Evolutionary conservation across 495 filamentous ascomycete genomes (phyloP), one percentile per base, ranked within the genome.

Genomic region (Darksidea phi): DNA sequence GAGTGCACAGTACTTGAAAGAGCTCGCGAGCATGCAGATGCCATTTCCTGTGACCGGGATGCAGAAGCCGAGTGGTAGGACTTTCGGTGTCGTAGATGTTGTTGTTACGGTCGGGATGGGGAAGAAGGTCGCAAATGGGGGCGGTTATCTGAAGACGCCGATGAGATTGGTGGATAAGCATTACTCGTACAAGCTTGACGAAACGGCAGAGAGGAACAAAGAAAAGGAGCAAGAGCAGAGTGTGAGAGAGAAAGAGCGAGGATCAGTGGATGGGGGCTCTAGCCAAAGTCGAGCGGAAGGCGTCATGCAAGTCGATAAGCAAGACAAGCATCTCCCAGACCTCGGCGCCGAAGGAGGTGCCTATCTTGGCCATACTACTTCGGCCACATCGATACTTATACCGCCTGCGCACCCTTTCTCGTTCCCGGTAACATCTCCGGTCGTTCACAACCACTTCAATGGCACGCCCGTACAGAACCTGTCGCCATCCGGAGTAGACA

Each of bases 41-140:
- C 78, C 75, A 11, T 47, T 54, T 5, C 60, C 42, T 10, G 58
- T 73, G 1, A 60, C 66, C 0, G 12, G 25, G 1, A 57, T 73
- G 54, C 71, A 71, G 52, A 70, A 59, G 23, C 42, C 59, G 23
- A 66, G 57, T 10, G 70, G 66, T 6, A 42, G n/a, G n/a, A 57
- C 57, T 3, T 69, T 76, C 37, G 75, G 72, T 13, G 57, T 79
- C 36, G 66, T 80, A 20, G 78, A 80, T 59, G 72, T 79, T 0
- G 63, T 79, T 1, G 54, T 80, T 17, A 71, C 67, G 7, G 58
- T 59, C 4, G 76, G 75, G 24, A 59, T 50, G 5, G 71, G 75
- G 0, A 61, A 54, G 50, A 77, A 71, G 54, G 32, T 68, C 7
- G 59, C 57, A 6, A 43, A 62, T 0, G 57, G 48, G 15, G 55